A percentile compares a stretch with the other conserved stretches of the same genome.
Conservation (phyloP, 73 alveolate genomes). For the Halteria grandinella region DNA sequence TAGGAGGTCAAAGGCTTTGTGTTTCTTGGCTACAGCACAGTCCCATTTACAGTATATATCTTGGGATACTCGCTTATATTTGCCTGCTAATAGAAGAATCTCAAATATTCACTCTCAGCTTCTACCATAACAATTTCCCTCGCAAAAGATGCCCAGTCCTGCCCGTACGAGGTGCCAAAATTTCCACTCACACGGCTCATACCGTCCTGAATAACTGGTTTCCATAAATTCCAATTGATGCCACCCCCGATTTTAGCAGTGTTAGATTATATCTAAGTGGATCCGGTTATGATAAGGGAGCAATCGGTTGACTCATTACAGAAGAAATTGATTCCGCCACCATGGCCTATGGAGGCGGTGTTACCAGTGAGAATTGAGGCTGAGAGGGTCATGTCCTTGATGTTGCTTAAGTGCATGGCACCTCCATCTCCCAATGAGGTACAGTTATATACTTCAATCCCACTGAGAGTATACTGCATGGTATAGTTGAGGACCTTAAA, state of each 20-base stretch:
- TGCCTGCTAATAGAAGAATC: too few species aligned
- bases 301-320: constrained; percentile 64
- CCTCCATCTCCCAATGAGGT: constrained; percentile 57
- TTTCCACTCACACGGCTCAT: constrained; percentile 30
- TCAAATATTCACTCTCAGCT: constrained; percentile 38
- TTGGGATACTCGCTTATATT: constrained; percentile 51
- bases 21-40: too few species aligned
- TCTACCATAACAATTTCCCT: constrained; percentile 55
- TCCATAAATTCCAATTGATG: constrained; percentile 58
- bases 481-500: constrained; percentile 24
- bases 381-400: background rate
- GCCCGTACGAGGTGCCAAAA: constrained; percentile 52
- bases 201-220: too few species aligned
- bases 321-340: constrained; percentile 63
- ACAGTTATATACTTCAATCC: constrained; percentile 25
- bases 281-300: background rate
- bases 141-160: constrained; percentile 60
- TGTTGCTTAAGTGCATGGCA: constrained; percentile 32
- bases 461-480: constrained; percentile 29
- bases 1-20: constrained; percentile 22
- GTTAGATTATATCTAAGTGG: background rate
- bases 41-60: constrained; percentile 7
- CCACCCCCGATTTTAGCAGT: constrained; percentile 65
- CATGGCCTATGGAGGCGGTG: constrained; percentile 54
- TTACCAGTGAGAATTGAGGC: constrained; percentile 10